Evolutionary conservation across 192 early-diverging fungal genomes (phyloP), one percentile per base, ranked within the genome.

Genomic region (Glomus cerebriforme): DNA sequence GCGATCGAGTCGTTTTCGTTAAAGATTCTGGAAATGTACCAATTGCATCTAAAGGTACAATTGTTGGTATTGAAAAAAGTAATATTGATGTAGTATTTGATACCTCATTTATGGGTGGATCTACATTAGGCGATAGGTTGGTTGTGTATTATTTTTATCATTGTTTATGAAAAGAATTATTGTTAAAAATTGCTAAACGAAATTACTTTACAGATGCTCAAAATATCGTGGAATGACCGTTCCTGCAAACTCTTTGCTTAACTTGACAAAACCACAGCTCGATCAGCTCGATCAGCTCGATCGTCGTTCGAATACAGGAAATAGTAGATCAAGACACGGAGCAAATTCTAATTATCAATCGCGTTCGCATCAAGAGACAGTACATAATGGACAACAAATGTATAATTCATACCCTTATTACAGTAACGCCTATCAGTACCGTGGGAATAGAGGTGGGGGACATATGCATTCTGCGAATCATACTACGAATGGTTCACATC

Each of bases 1-100:
- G 98, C 32, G 95, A 99, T 79, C 93, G 98, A 15, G 91, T 98
- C 0, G 83, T 93, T 7, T 93, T 91, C 83, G 91, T 86, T 73
- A 85, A 81, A 70, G 92, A 90, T 80, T 88, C 83, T 47, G 95
- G 89, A 67, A 88, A 86, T 43, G 94, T 96, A 19, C 95, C 95
- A 22, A 81, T 97, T 63, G 97, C 91, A 5, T 87, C 90, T 29
- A 88, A 89, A 73, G 98, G 98, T 29, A 95, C 93, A 45, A 89
- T 98, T 1, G 92, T 98, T 75, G 94, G 91, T 12, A 87, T 97
- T 59, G 87, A 90, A 37, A 92, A 92, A 32, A 82, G 89, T 24
- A 84, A 87, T 63, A 81, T 98, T 6, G 97, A 99, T 79, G 88
- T 99, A 19, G 81, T 99, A 0, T 95, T 98, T 79, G 98, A 99